These are phyloP conservation scores for Citrus mangshanensis DNA, from an alignment of 345 rosid genomes.

Conservation along the genomic window DNA sequence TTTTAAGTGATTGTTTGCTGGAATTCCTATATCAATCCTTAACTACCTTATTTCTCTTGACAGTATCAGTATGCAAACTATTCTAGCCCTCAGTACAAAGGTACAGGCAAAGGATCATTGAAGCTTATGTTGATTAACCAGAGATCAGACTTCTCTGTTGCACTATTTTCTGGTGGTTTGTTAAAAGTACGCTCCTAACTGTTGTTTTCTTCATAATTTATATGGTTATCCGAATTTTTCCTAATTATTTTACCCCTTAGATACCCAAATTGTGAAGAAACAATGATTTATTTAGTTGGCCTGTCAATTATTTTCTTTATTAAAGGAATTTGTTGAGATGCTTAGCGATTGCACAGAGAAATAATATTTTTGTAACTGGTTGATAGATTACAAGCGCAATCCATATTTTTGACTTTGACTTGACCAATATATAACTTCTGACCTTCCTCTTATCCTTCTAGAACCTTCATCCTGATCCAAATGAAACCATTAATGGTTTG, in stretches of 20 bases:
- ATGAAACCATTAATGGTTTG: not conserved
- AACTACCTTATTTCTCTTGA: constrained; percentile 1
- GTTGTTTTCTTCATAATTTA: not conserved
- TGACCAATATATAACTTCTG: not conserved
- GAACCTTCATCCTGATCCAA: constrained; percentile 5
- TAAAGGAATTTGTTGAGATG: not conserved
- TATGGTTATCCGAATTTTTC: not conserved
- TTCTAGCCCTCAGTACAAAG: constrained; percentile 44
- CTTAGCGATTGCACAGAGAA: not conserved
- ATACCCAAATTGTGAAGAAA: not conserved
- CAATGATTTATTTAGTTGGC: not conserved
- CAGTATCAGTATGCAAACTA: constrained; percentile 71
- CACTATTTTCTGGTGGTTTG: constrained; percentile 60
- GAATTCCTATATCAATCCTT: not conserved
- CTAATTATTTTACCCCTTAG: not conserved
- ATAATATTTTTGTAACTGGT: not conserved
- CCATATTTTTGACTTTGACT: not conserved
- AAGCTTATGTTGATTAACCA: constrained; percentile 73
- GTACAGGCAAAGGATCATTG: constrained; percentile 50
- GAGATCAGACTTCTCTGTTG: constrained; percentile 69
- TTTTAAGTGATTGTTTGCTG: not conserved
- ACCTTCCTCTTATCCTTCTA: not conserved
- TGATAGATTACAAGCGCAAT: not conserved
- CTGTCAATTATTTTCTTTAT: not conserved
- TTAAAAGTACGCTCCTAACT: constrained; percentile 39